Evolutionary conservation across 2,329 filamentous ascomycete species (phyloP).

Genomic region (Lasiodiplodia gonubiensis): DNA sequence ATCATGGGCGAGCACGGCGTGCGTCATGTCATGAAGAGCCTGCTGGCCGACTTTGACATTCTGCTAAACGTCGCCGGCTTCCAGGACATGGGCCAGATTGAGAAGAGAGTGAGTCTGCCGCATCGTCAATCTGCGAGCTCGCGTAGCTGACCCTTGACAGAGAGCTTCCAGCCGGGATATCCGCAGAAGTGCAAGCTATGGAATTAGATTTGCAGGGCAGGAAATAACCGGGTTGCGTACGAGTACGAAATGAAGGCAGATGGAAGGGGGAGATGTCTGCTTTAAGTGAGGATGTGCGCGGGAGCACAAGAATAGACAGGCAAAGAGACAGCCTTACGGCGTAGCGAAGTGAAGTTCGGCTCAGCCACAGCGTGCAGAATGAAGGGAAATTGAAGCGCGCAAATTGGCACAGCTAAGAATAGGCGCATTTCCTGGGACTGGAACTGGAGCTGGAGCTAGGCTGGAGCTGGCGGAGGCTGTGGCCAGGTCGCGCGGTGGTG

Average conservation of each 20-base stretch:
- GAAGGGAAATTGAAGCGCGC: slow-evolving; percentile 17
- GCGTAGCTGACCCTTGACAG: slow-evolving; percentile 23
- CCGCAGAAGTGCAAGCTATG: slow-evolving; percentile 37
- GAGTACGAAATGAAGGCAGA: background rate
- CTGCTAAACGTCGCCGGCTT: slow-evolving; percentile 65
- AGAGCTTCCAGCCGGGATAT: slow-evolving; percentile 37
- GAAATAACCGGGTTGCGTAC: background rate
- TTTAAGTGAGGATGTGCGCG: slow-evolving; percentile 22
- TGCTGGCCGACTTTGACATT: slow-evolving; percentile 68
- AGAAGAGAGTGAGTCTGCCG: slow-evolving; percentile 39
- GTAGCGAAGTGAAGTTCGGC: slow-evolving; percentile 22
- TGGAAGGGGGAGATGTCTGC: background rate
- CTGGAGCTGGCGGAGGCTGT: background rate
- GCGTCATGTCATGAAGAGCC: slow-evolving; percentile 65
- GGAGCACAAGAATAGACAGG: slow-evolving; percentile 1
- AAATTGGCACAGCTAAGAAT: slow-evolving; percentile 21
- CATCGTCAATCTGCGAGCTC: background rate
- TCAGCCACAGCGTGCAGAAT: slow-evolving; percentile 1
- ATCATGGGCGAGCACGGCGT: slow-evolving; percentile 67
- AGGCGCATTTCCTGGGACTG: background rate
- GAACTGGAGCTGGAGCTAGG: background rate
- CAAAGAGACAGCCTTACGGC: slow-evolving; percentile 7
- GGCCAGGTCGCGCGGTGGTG: slow-evolving; percentile 16
- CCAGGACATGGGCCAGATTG: slow-evolving; percentile 59
- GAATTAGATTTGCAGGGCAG: background rate